Evolutionary conservation across 108 stramenopile species (phyloP), one percentile per base, ranked within the genome.

Genomic region (Nitzschia sp.): DNA sequence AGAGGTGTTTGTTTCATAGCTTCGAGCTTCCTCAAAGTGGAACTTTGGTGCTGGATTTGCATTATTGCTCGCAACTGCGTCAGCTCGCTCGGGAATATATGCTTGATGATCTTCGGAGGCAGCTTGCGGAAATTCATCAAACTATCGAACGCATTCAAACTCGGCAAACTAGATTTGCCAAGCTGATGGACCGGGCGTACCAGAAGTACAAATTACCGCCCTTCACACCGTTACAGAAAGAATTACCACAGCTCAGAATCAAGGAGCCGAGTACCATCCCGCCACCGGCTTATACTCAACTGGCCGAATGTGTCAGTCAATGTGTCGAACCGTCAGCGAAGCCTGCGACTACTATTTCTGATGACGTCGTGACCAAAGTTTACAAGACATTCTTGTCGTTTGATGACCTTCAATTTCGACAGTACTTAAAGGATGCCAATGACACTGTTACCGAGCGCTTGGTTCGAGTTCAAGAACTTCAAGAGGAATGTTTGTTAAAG

Each of bases 31-130:
- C n/a, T n/a, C n/a, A n/a, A n/a, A n/a, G n/a, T n/a, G n/a, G n/a
- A n/a, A n/a, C n/a, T n/a, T n/a, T n/a, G n/a, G 61, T 26, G 15
- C 24, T 62, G 61, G 61, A 62, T 45, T 46, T 62, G 35, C 38
- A 62, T 26, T 62, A 62, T 42, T 62, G 61, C 42, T 45, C 38
- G 9, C 61, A 62, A 45, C 42, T 62, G n/a, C 2, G 61, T 0
- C 38, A 62, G 9, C 1, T 62, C 11, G 28, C 61, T 2, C 36
- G 61, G 5, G 21, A 62, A 6, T n/a, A 46, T 15, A 62, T 62
- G 61, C 42, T 62, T 1, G 24, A 15, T 9, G 38, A 62, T 23
- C 11, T 42, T 5, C 24, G 17, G 18, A 25, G 15, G 2, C 42
- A 34, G 1, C 46, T 62, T 46, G 13, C 42, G 11, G 61, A 62